phyloP scores from a whole-genome alignment of 192 early-diverging fungal species.

The Podila horticola region DNA sequence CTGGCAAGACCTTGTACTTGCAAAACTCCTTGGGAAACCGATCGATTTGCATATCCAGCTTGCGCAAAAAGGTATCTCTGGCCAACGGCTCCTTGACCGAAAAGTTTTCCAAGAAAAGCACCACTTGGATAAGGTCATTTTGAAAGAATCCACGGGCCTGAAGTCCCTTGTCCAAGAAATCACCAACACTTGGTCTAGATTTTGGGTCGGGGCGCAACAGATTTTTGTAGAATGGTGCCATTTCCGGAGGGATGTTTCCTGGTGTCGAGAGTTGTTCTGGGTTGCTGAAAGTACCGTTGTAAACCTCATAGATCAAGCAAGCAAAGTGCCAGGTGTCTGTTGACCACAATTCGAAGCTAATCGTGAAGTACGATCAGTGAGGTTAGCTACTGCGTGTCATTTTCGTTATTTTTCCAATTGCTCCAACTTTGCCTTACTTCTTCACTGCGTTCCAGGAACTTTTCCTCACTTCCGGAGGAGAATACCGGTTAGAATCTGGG shows the following conservation, averaged over 20 bases:
- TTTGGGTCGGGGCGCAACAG: constrained; percentile 71
- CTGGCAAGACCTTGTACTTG: constrained; percentile 94
- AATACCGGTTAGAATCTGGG: constrained; percentile 73
- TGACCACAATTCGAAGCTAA: constrained; percentile 59
- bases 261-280: constrained; percentile 59
- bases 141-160: constrained; percentile 78
- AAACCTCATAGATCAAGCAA: constrained; percentile 84
- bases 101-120: constrained; percentile 91
- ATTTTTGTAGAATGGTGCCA: constrained; percentile 69
- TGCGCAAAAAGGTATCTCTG: constrained; percentile 85
- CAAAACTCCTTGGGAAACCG: constrained; percentile 86
- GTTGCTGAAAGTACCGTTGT: constrained; percentile 69
- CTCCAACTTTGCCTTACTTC: constrained; percentile 56
- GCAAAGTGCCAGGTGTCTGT: constrained; percentile 89
- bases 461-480: constrained; percentile 77
- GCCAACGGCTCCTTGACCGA: constrained; percentile 90
- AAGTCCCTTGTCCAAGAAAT: constrained; percentile 76
- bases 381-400: not conserved
- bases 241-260: constrained; percentile 69
- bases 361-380: not conserved
- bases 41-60: constrained; percentile 77
- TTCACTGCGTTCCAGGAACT: constrained; percentile 68
- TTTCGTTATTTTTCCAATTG: not conserved
- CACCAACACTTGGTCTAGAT: constrained; percentile 67
- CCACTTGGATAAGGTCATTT: constrained; percentile 84